phyloP scores from a whole-genome alignment of 805 yeast genomes.

The Yarrowia sp. region DNA sequence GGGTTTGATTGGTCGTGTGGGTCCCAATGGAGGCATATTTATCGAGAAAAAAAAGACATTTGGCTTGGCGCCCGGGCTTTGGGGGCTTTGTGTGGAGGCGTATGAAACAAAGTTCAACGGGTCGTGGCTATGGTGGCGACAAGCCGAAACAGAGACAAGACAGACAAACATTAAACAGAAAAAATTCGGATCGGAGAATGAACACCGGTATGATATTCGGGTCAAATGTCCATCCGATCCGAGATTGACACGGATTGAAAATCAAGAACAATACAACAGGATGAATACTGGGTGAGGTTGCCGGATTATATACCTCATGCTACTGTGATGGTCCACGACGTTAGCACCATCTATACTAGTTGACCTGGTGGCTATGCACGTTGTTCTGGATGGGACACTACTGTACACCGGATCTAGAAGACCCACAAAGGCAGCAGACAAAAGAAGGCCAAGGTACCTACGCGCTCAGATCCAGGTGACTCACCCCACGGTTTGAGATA shows the following conservation, averaged over 20 bases:
- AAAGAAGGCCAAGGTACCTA: not conserved
- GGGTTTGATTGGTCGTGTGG: not conserved
- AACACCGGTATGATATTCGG: not conserved
- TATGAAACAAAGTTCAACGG: not conserved
- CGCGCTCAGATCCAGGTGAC: not conserved
- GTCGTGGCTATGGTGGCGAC: constrained; percentile 22
- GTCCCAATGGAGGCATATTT: not conserved
- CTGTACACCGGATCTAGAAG: constrained; percentile 1
- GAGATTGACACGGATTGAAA: too few relatives aligned
- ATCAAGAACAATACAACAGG: too few relatives aligned
- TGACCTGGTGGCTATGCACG: not conserved
- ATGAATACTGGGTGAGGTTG: too few relatives aligned
- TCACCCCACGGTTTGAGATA: not conserved
- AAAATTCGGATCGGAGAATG: not conserved
- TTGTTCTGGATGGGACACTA: too few relatives aligned
- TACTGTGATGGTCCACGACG: too few relatives aligned
- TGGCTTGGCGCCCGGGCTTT: constrained; percentile 8
- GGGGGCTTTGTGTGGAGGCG: constrained; percentile 19
- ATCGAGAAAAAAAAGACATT: not conserved
- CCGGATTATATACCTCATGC: not conserved
- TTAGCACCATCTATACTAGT: not conserved
- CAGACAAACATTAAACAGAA: not conserved
- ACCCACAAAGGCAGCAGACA: not conserved
- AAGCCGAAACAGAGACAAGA: not conserved
- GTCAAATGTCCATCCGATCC: too few relatives aligned